phyloP scores from a whole-genome alignment of 2,329 filamentous ascomycete species.

The Nemania bipapillata region DNA sequence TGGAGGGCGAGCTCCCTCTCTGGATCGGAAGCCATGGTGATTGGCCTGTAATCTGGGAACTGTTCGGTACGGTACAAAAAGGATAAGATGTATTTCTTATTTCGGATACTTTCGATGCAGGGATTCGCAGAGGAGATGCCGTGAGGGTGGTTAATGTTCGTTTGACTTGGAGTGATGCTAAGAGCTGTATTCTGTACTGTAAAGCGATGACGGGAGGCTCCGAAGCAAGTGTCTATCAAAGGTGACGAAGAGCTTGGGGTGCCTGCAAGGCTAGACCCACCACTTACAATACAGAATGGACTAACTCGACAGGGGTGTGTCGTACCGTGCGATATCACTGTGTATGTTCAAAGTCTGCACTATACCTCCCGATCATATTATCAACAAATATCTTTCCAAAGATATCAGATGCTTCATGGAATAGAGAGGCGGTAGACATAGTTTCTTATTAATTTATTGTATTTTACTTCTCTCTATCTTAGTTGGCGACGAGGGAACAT shows the following conservation, averaged over 20 bases:
- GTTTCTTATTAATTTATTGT: no score
- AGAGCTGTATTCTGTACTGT: constrained; percentile 7
- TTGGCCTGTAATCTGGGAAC: constrained; percentile 28
- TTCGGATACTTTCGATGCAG: background rate
- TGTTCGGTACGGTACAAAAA: constrained; percentile 18
- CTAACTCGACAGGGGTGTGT: background rate
- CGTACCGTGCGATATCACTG: background rate
- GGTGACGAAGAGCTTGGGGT: constrained; percentile 44
- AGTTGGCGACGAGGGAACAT: no score
- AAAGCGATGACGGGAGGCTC: constrained; percentile 27
- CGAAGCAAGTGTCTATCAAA: background rate
- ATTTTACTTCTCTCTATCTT: no score
- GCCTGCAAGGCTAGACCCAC: constrained; percentile 39
- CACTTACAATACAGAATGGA: background rate
- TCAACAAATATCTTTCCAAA: no score
- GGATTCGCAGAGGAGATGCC: background rate
- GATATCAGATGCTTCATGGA: no score
- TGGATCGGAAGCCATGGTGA: constrained; percentile 63
- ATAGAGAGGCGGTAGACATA: no score
- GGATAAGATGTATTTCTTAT: background rate
- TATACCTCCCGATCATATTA: no score
- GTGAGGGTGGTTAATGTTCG: background rate
- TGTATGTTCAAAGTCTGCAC: no score
- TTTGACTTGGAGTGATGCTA: constrained; percentile 8
- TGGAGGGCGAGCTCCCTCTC: constrained; percentile 76